These are phyloP conservation scores for Hanseniaspora nectarophila DNA, from an alignment of 805 yeast genomes.

Conservation along the genomic window DNA sequence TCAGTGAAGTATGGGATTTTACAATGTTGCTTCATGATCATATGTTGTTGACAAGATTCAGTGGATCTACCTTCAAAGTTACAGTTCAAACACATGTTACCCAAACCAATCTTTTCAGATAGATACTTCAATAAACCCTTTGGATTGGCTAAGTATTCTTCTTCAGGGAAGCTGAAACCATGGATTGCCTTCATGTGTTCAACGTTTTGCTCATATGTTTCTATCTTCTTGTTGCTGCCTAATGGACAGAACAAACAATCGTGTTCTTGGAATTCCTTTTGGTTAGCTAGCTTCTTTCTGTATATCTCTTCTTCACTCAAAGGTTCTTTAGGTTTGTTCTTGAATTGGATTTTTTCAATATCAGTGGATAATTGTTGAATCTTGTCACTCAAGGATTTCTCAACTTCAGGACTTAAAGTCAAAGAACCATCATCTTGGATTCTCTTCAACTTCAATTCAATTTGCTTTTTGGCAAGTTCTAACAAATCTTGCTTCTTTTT, in stretches of 20 bases:
- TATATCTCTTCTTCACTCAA: constrained; percentile 32
- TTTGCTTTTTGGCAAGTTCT: constrained; percentile 32
- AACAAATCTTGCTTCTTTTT: constrained; percentile 33
- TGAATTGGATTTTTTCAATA: constrained; percentile 7
- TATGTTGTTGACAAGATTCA: constrained; percentile 83
- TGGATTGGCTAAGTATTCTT: constrained; percentile 52
- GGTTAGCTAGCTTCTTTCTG: constrained; percentile 31
- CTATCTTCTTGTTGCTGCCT: constrained; percentile 27
- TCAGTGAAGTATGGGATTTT: constrained; percentile 79
- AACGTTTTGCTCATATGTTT: constrained; percentile 37
- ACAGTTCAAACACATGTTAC: constrained; percentile 80
- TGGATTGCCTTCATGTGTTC: constrained; percentile 67
- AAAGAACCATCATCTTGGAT: constrained; percentile 18
- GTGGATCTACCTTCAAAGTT: constrained; percentile 71
- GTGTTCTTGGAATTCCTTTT: constrained; percentile 38
- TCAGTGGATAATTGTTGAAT: constrained; percentile 9
- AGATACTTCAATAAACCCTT: constrained; percentile 66
- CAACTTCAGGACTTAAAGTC: constrained; percentile 9
- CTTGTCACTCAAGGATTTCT: constrained; percentile 14
- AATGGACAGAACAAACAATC: constrained; percentile 45
- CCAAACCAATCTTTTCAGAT: constrained; percentile 83
- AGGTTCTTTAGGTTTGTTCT: constrained; percentile 24
- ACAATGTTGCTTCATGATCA: constrained; percentile 78
- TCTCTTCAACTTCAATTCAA: constrained; percentile 23
- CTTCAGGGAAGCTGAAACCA: constrained; percentile 85